Evolutionary conservation across 2,329 filamentous ascomycete species (phyloP).

Genomic region (Fusarium sp.): DNA sequence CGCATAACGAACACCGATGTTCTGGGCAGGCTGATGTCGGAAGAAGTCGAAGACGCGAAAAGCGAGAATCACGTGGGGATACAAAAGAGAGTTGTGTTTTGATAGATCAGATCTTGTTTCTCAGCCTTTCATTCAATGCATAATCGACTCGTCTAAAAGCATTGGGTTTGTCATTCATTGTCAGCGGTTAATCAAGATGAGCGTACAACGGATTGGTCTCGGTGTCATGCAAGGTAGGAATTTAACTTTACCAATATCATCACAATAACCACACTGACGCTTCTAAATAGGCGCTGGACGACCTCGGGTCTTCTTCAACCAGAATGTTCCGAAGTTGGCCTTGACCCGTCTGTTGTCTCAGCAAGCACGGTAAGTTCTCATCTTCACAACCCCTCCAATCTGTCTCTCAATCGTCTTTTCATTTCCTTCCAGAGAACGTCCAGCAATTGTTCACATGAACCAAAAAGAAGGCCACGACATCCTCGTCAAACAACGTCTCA

Average conservation of each 20-base stretch:
- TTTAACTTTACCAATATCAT: fast-evolving
- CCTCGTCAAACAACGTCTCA: slow-evolving; percentile 20
- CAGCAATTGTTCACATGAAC: not conserved
- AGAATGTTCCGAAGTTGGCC: not conserved
- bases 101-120: not conserved
- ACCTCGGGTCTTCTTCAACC: not conserved
- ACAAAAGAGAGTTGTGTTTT: not conserved
- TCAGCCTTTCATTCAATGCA: not conserved
- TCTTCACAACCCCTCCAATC: not conserved
- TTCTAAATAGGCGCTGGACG: not conserved
- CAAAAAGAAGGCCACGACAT: slow-evolving; percentile 9
- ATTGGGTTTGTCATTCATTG: not conserved
- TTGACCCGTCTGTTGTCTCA: slow-evolving; percentile 7
- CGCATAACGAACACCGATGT: not conserved
- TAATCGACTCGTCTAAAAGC: not conserved
- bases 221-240: not conserved
- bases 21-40: not conserved
- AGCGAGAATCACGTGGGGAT: not conserved
- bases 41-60: not conserved
- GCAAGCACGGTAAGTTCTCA: not conserved
- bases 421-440: not conserved
- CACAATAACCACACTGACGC: not conserved
- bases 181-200: not conserved
- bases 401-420: fast-evolving
- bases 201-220: not conserved